Base-by-base conservation (phyloP, 1,139 yeast genomes). In the Magnusiomyces magnusii region DNA sequence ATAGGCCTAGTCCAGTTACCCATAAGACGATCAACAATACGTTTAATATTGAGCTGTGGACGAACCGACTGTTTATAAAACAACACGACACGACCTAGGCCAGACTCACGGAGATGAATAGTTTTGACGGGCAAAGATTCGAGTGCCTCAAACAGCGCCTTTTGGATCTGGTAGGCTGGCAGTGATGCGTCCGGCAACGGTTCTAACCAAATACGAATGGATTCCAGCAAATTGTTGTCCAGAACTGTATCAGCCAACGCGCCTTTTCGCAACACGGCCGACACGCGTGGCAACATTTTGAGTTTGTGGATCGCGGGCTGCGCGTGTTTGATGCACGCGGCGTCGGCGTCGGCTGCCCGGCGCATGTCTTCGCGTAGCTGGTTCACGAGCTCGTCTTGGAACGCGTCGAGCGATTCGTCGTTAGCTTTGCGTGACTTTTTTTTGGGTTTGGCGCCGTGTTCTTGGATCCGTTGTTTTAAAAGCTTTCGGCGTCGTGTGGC, bases 1-100 rank as follows among this genome's bases (percentile, higher is more conserved):
- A 95, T 91, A 47, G 99, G 99, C 73, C 99, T 83, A 9, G 98
- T 93, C 99, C 99, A 93, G 72, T 91, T 95, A 42, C 97, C 96
- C 66, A 95, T 87, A 61, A 95, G 78, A 69, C 85, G 84, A 71
- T 93, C 98, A 5, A 96, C 99, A 54, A 86, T 79, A 68, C 95
- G 85, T 71, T 92, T 91, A 70, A 95, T 82, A 58, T 81, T 78
- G 50, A 89, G 86, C 73, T 93, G 98, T 21, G 96, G 96, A 68
- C 95, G 83, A 71, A 87, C 87, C 51, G 95, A 85, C 69, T 92
- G 83, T 71, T 93, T 97, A 74, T 95, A 95, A 68, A 92, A 95
- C n/a, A 93, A 81, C 66, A 95, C 82, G 36, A 95, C 92, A 73
- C 92, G 90, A 27, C 99, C 99, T 57, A 95, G 81, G 1, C 98